Evolutionary conservation across 1,284 basidiomycete species (phyloP), one percentile per base, ranked within the genome.

Genomic region (Phellopilus nigrolimitatus): DNA sequence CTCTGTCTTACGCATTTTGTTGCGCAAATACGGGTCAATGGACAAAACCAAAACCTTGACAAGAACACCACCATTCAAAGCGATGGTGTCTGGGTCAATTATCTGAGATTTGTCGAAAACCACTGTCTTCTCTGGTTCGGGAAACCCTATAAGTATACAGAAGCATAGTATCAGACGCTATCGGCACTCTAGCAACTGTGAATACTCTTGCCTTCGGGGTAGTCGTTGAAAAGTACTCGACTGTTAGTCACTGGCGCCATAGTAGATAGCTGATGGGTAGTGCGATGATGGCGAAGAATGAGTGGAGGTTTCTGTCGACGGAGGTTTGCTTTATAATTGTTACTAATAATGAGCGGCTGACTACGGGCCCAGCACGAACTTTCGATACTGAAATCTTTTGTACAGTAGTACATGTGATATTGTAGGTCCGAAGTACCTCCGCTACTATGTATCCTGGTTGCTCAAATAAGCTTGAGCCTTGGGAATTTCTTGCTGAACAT

Each of bases 1-100:
- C 36, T 48, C 24, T 24, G 12, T 27, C 68, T n/a, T n/a, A n/a
- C n/a, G n/a, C n/a, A 74, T 71, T 22, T 60, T 51, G 1, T 61
- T 61, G 28, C 68, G 62, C 57, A 71, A 51, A 55, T 71, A 75
- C 0, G 71, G 72, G 53, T 75, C 72, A 25, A 72, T 57, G n/a
- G 61, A 68, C 12, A 73, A 48, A 0, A 62, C 62, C 7, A 72
- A 51, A 2, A 62, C 59, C 56, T 72, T 72, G 49, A 71, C 41
- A 12, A 76, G 62, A 49, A 73, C 49, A 2, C 72, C 71, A 4
- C 72, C 72, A 27, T 66, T 59, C 39, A 72, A 60, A 1, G 66
- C 55, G 3, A 64, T 64, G 8, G 55, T 64, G 8, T 72, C 71
- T 13, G 70, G 55, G 53, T 78, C 72, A 56, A 78, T 68, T 8